These are phyloP conservation scores for Selaginella tamariscina DNA, from an alignment of 75 land plant genomes.

Conservation along the genomic window DNA sequence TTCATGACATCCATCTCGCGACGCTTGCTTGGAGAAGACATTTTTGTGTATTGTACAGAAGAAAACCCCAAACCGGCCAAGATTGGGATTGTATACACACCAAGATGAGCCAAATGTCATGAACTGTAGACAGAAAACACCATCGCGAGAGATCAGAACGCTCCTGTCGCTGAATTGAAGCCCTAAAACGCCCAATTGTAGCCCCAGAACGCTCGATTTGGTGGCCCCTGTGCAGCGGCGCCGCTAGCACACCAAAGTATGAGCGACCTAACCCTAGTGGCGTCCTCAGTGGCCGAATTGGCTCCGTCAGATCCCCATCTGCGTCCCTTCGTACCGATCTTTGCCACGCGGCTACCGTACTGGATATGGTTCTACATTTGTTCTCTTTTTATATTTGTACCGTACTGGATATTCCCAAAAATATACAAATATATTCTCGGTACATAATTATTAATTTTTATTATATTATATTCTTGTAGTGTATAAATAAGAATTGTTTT, in stretches of 20 bases:
- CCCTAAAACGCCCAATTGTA: not conserved
- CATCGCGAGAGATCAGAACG: not conserved
- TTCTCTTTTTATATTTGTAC: too few species aligned
- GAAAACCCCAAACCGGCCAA: not conserved
- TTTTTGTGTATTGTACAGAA: not conserved
- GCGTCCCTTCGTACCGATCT: slow-evolving; percentile 1
- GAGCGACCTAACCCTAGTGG: not conserved
- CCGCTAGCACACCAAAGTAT: too few species aligned
- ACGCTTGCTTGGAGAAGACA: slow-evolving; percentile 34
- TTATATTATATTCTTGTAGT: too few species aligned
- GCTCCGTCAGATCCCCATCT: not conserved
- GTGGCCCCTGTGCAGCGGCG: too few species aligned
- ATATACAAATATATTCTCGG: too few species aligned
- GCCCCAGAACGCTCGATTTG: too few species aligned
- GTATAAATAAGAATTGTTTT: too few species aligned
- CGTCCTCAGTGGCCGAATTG: not conserved
- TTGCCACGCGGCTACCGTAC: too few species aligned
- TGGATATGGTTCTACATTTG: too few species aligned
- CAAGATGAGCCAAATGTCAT: not conserved
- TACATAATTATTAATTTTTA: too few species aligned
- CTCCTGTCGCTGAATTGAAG: not conserved
- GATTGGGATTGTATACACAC: too few species aligned
- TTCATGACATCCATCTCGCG: slow-evolving; percentile 35
- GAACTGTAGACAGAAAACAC: not conserved
- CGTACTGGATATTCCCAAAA: too few species aligned